Conservation (phyloP, 805 yeast genomes). For the Saccharomycopsis lassenensis region DNA sequence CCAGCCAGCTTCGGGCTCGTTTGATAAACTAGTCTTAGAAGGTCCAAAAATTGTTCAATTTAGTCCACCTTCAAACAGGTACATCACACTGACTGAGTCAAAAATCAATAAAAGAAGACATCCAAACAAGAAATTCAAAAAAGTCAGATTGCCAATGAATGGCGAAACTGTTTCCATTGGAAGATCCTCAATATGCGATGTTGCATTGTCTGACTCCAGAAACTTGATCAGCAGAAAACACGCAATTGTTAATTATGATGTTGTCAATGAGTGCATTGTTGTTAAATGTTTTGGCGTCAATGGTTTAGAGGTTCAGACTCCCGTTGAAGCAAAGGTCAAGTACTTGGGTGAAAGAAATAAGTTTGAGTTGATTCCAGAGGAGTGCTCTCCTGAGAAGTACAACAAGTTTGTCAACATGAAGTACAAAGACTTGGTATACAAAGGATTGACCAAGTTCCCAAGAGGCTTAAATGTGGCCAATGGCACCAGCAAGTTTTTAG, state of each 20-base stretch:
- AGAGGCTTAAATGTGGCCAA: conserved; percentile 6
- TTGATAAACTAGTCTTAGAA: not conserved
- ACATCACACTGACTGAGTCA: conserved; percentile 4
- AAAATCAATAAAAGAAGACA: conserved; percentile 6
- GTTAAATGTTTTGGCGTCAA: conserved; percentile 43
- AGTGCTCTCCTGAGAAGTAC: conserved; percentile 5
- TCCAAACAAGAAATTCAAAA: conserved; percentile 19
- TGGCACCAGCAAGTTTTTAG: conserved; percentile 12
- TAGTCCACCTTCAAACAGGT: conserved; percentile 5
- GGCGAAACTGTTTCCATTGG: conserved; percentile 33
- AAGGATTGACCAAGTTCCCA: conserved; percentile 16
- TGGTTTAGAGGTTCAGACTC: conserved; percentile 43
- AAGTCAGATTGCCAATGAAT: conserved; percentile 27
- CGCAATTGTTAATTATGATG: conserved; percentile 14
- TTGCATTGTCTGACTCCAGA: conserved; percentile 10
- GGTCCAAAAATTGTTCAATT: conserved; percentile 16
- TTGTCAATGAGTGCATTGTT: conserved; percentile 22
- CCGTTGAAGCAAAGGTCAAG: conserved; percentile 26
- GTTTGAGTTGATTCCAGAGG: conserved; percentile 15
- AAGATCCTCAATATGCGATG: conserved; percentile 42
- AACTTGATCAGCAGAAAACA: conserved; percentile 17
- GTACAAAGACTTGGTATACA: conserved; percentile 15
- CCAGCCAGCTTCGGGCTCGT: not conserved
- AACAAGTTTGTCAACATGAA: conserved; percentile 5
- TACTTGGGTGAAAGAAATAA: conserved; percentile 16